Conservation (phyloP, 1,139 yeast genomes). For the Magnusiomyces fungicola region DNA sequence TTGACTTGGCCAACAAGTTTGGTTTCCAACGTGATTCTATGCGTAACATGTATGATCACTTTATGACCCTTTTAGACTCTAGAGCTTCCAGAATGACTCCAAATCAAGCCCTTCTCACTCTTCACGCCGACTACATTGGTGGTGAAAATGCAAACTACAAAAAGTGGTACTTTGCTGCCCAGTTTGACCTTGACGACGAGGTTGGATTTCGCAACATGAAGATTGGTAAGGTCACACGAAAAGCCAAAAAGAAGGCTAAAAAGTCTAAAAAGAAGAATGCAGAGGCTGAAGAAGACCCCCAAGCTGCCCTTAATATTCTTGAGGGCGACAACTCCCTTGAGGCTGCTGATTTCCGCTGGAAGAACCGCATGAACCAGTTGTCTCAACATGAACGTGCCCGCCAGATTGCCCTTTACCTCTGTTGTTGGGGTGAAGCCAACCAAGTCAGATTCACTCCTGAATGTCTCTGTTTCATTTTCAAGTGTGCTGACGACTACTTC, state of each 20-base stretch:
- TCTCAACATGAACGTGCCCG: slow-evolving; percentile 76
- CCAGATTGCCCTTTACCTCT: slow-evolving; percentile 80
- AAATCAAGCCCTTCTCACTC: slow-evolving; percentile 80
- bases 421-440: slow-evolving; percentile 98
- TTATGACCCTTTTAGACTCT: slow-evolving; percentile 89
- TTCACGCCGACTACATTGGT: slow-evolving; percentile 96
- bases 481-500: slow-evolving; percentile 85
- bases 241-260: slow-evolving; percentile 49
- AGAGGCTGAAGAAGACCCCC: slow-evolving; percentile 28
- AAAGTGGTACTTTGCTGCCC: slow-evolving; percentile 96
- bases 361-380: slow-evolving; percentile 60
- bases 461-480: slow-evolving; percentile 83
- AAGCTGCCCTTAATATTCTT: slow-evolving; percentile 63
- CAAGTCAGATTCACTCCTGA: slow-evolving; percentile 96
- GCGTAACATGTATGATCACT: slow-evolving; percentile 95
- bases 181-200: slow-evolving; percentile 75
- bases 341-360: slow-evolving; percentile 84
- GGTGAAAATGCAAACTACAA: slow-evolving; percentile 87
- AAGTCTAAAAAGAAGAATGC: slow-evolving; percentile 53
- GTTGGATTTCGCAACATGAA: slow-evolving; percentile 74
- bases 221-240: slow-evolving; percentile 59
- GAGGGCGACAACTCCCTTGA: slow-evolving; percentile 81
- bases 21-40: slow-evolving; percentile 97
- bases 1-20: slow-evolving; percentile 81
- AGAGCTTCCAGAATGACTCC: slow-evolving; percentile 97